Evolutionary conservation across 2,329 filamentous ascomycete species (phyloP).

Genomic region (Lecanicillium sp.): DNA sequence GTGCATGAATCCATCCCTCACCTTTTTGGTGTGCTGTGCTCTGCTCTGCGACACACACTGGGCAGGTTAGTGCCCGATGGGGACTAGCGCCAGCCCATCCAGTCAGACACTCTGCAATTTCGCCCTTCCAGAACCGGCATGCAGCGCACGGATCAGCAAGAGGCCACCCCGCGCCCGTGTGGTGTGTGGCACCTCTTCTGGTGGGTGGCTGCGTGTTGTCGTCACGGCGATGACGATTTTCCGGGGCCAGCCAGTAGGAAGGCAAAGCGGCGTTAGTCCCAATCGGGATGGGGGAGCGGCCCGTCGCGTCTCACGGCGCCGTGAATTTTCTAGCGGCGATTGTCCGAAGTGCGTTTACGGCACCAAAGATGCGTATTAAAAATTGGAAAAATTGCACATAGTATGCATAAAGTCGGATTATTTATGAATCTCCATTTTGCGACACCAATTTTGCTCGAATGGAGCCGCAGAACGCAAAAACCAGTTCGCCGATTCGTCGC

Average conservation of each 20-base stretch:
- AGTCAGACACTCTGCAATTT: neutral
- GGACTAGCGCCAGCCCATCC: neutral
- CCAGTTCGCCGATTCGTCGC: no score
- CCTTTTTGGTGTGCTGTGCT: no score
- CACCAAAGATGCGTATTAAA: no score
- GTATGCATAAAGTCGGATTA: no score
- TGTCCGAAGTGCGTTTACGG: no score
- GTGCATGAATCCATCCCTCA: no score
- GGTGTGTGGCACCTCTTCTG: neutral
- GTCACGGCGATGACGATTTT: constrained; percentile 26
- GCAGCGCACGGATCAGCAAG: constrained; percentile 5
- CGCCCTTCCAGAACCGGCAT: constrained; percentile 6
- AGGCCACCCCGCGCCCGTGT: constrained; percentile 1
- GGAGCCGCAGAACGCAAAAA: no score
- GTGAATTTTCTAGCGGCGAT: neutral
- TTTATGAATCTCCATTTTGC: no score
- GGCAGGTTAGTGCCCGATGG: no score
- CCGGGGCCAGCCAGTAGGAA: constrained; percentile 4
- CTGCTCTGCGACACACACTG: neutral
- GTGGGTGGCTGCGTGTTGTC: constrained; percentile 16
- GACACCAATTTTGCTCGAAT: no score
- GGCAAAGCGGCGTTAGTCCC: neutral
- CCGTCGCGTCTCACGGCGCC: neutral
- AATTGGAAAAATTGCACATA: no score
- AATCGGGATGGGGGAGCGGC: neutral